A percentile compares a stretch with the other conserved stretches of the same genome.
Evolutionary conservation across 495 filamentous ascomycete genomes (phyloP).

Genomic region (Penicillium ochrochloron): DNA sequence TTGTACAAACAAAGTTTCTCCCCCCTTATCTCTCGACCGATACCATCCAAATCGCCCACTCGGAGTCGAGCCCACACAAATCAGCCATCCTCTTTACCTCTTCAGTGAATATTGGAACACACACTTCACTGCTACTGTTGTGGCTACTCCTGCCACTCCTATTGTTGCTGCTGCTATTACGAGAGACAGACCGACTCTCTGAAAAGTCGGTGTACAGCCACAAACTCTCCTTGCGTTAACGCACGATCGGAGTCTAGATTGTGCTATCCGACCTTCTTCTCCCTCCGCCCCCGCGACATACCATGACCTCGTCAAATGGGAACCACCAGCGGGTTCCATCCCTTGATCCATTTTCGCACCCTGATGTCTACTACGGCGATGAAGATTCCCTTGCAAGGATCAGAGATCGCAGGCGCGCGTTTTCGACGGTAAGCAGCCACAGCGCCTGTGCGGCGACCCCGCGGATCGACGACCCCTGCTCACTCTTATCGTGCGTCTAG

Average conservation of each 20-base stretch:
- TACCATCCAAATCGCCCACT: not conserved
- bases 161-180: not conserved
- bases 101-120: not conserved
- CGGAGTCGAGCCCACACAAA: not conserved
- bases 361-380: slow-evolving; percentile 57
- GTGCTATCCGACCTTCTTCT: slow-evolving; percentile 12
- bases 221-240: slow-evolving; percentile 24
- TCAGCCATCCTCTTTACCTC: slow-evolving; percentile 2
- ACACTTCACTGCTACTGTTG: not conserved
- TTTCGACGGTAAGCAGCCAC: slow-evolving; percentile 52
- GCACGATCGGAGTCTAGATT: slow-evolving; percentile 26
- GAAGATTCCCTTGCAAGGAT: slow-evolving; percentile 39
- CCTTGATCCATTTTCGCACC: slow-evolving; percentile 51
- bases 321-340: slow-evolving; percentile 37
- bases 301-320: slow-evolving; percentile 44
- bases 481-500: slow-evolving; percentile 26
- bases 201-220: slow-evolving; percentile 34
- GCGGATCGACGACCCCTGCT: slow-evolving; percentile 23
- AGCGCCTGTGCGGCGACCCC: slow-evolving; percentile 23
- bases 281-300: slow-evolving; percentile 16
- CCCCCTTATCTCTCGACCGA: slow-evolving; percentile 17
- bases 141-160: not conserved
- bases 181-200: not conserved
- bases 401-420: slow-evolving; percentile 47
- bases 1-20: slow-evolving; percentile 7